Evolutionary conservation across 306 rosid genomes (phyloP).

Genomic region (Prunus dulcis): DNA sequence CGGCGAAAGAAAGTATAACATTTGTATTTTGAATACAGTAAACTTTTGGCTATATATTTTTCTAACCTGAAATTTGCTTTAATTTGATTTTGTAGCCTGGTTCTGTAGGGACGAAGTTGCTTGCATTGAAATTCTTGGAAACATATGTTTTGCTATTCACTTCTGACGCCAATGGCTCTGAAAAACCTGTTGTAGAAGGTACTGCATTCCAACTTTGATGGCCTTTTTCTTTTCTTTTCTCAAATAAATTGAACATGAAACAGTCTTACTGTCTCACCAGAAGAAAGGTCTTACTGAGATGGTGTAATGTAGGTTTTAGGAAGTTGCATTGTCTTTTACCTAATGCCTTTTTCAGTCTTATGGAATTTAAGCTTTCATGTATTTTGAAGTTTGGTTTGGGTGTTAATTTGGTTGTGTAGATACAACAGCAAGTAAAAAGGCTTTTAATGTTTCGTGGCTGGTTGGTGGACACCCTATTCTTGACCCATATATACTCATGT

Average conservation of each 20-base stretch:
- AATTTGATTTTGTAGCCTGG: conserved; percentile 76
- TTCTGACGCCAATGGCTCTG: conserved; percentile 53
- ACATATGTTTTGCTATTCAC: conserved; percentile 74
- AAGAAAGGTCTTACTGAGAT: not conserved
- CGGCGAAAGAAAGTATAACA: not conserved
- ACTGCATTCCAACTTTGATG: conserved; percentile 29
- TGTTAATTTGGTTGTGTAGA: conserved; percentile 29
- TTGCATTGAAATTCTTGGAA: conserved; percentile 90
- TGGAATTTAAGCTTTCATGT: conserved; percentile 14
- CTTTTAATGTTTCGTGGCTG: conserved; percentile 79
- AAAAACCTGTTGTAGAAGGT: conserved; percentile 66
- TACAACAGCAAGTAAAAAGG: conserved; percentile 46
- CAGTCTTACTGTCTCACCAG: not conserved
- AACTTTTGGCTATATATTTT: conserved; percentile 2
- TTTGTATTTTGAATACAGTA: not conserved
- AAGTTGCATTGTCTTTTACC: conserved; percentile 7
- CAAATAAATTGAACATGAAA: not conserved
- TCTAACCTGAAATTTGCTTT: conserved; percentile 37
- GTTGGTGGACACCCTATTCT: conserved; percentile 77
- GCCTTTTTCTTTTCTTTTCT: not conserved
- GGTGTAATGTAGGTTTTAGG: conserved; percentile 12
- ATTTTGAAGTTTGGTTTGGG: conserved; percentile 19
- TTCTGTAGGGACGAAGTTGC: conserved; percentile 60
- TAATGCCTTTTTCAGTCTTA: not conserved
- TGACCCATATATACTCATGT: conserved; percentile 65